Base-by-base conservation (phyloP, 352 stramenopile genomes). In the Sclerospora graminicola region DNA sequence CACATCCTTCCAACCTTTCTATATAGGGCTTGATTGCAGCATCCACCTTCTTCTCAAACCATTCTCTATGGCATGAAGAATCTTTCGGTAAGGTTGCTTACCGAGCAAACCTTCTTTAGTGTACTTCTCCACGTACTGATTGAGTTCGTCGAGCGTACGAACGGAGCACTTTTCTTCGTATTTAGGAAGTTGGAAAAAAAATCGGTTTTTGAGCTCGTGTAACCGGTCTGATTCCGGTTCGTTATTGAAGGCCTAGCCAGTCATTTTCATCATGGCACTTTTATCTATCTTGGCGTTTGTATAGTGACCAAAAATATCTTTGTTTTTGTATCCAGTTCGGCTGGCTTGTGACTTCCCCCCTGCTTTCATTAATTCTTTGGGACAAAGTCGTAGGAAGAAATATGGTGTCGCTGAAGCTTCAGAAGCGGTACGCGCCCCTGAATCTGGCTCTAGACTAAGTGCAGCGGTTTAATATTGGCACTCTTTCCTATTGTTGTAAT, bases 331-430 rank as follows among this genome's bases (percentile, higher is more conserved):
- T 47, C 27, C 0, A n/a, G 11, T 15, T 14, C 11, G 6, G 5
- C 8, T 39, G 34, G 31, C 5, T 16, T 7, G 13, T 6, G 5
- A 7, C 4, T 14, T 7, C 4, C 11, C 11, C 2, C 9, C 21
- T 16, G 34, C 45, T 0, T 30, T 14, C 57, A 66, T 62, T 81
- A 75, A 75, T 75, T 87, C 75, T 84, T 87, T 88, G 76, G 76
- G 76, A 84, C 73, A 83, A 81, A 69, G 76, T 75, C 64, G 60
- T 77, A 66, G 58, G 80, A 69, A 71, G 58, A 80, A 82, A 62
- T 7, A 80, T 92, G 80, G 80, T 92, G 68, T 92, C 80, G 33
- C 64, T 92, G 56, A 92, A 89, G 74, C 76, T 92, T 45, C 80
- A 92, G 69, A 92, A 92, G 74, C 78, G 80, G 76, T 91, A 65